Conservation (phyloP, 2,329 filamentous ascomycete genomes). For the Leptographium wingfieldii region DNA sequence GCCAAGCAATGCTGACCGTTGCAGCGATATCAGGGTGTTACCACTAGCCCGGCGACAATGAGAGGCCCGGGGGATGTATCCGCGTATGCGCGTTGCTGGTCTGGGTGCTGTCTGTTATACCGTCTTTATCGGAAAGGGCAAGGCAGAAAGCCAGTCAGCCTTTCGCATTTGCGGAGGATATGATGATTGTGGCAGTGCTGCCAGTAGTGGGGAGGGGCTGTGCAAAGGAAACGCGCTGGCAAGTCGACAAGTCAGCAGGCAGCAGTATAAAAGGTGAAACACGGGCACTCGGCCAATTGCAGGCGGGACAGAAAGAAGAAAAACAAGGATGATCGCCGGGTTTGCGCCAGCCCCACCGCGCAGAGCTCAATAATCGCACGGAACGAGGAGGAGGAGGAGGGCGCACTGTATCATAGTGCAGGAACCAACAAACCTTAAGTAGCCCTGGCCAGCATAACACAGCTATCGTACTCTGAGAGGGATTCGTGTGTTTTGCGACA, state of each 20-base stretch:
- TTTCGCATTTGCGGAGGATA: conserved; percentile 15
- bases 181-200: conserved; percentile 23
- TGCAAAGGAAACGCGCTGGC: conserved; percentile 22
- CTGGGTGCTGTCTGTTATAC: conserved; percentile 12
- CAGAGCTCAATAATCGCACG: neutral
- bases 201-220: conserved; percentile 23
- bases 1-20: neutral
- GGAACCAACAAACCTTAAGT: neutral
- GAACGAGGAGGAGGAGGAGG: neutral
- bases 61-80: neutral
- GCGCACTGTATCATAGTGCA: neutral
- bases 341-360: neutral
- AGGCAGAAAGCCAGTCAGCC: conserved; percentile 37
- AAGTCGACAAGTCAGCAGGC: conserved; percentile 4
- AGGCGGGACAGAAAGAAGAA: neutral
- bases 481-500: neutral
- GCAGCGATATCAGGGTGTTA: neutral
- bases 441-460: neutral
- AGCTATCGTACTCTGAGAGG: neutral
- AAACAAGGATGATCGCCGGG: neutral
- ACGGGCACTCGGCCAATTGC: neutral
- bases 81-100: conserved; percentile 5
- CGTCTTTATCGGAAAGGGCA: conserved; percentile 19
- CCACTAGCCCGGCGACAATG: neutral
- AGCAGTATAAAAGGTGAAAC: conserved; percentile 7